Evolutionary conservation across 257 asterid genomes (phyloP), one percentile per base, ranked within the genome.

Genomic region (Mentha longifolia): DNA sequence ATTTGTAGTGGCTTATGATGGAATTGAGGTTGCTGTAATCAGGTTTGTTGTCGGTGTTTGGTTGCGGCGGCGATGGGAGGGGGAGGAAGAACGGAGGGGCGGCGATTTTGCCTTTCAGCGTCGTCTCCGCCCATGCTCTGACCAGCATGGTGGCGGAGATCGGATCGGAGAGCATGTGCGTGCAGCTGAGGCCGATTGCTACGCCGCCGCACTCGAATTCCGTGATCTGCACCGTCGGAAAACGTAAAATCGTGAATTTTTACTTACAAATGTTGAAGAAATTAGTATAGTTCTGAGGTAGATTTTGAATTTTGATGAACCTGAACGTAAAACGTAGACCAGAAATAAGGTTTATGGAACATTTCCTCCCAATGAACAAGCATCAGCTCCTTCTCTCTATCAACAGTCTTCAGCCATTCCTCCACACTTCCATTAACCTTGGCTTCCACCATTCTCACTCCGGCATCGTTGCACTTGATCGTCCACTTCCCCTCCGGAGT

Each of bases 241-340:
- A 28, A 20, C 39, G 6, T 35, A 5, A 3, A 35, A 5, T 35
- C 39, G 8, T 28, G 31, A 28, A 28, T 0, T 1, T 28, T 28
- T 28, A 28, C 31, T 28, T 35, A 35, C 39, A 35, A 35, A 35
- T 5, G 6, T 6, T 35, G 39, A 35, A 35, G 47, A 11, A 42
- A 4, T 42, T 8, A 42, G 14, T 8, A 2, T 0, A 10, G 3
- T 8, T 42, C 47, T 11, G 12, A 55, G 37, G 19, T 25, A 15
- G 12, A 14, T 12, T 54, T n/a, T n/a, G n/a, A n/a, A n/a, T n/a
- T n/a, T n/a, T 19, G 47, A 42, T 35, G 31, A 71, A 84, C 95
- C 89, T 85, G 89, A 72, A 86, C 83, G 78, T 84, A 82, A 43
- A 88, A 88, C 39, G 90, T 68, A 15, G 92, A 82, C 92, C 92